Evolutionary conservation across 306 rosid species (phyloP).

Genomic region (Senna siamea): DNA sequence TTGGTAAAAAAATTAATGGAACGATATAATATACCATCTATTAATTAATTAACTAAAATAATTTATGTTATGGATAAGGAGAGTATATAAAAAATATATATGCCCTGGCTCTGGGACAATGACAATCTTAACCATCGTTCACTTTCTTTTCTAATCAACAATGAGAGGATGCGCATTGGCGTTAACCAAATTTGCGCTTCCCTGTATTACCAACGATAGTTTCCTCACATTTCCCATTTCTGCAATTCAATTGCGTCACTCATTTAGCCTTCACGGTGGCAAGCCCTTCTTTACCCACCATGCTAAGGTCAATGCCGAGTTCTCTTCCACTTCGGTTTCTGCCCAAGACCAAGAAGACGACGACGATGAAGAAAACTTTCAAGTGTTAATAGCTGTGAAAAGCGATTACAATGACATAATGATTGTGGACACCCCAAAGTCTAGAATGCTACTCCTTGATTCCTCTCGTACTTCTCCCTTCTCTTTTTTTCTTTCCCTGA

Average conservation of each 20-base stretch:
- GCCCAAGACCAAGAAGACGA: constrained; percentile 22
- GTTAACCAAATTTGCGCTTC: constrained; percentile 36
- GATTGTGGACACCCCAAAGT: constrained; percentile 65
- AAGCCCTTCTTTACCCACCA: constrained; percentile 4
- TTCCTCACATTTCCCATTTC: constrained; percentile 29
- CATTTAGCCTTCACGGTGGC: background rate
- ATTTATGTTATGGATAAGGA: too few relatives aligned
- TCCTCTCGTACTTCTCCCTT: constrained; percentile 52
- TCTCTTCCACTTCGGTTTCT: constrained; percentile 32
- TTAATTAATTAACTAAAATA: too few relatives aligned
- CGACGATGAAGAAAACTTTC: constrained; percentile 58
- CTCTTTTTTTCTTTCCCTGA: background rate
- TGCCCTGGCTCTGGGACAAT: too few relatives aligned
- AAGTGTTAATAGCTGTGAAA: constrained; percentile 48
- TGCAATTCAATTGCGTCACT: constrained; percentile 18
- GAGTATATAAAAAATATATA: too few relatives aligned
- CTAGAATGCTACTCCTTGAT: constrained; percentile 87
- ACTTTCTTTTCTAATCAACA: background rate
- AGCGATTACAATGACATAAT: constrained; percentile 72
- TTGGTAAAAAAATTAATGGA: too few relatives aligned
- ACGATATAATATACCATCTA: too few relatives aligned
- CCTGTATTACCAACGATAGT: background rate
- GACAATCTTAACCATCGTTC: too few relatives aligned
- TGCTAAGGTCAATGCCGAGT: constrained; percentile 11
- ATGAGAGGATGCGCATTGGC: constrained; percentile 47